phyloP scores from a whole-genome alignment of 208 protist genomes.

The Borovskyia barvae region DNA sequence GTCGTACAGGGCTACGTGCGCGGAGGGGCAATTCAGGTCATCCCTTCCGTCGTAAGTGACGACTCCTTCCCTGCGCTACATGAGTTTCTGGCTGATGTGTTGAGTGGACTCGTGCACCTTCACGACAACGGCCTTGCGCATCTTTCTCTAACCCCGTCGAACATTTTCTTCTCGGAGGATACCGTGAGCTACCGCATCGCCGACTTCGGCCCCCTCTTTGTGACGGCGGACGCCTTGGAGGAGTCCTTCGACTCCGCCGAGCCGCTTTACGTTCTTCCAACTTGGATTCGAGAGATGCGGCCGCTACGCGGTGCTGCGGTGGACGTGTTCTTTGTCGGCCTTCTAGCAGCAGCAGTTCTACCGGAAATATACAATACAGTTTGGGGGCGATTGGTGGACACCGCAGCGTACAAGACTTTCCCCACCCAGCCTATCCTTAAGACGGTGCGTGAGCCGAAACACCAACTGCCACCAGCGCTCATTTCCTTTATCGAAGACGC shows the following conservation, averaged over 20 bases:
- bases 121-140: slow-evolving; percentile 73
- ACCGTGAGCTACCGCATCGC: slow-evolving; percentile 45
- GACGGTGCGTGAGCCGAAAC: slow-evolving; percentile 13
- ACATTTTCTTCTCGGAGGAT: slow-evolving; percentile 64
- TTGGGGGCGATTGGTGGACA: slow-evolving; percentile 32
- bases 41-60: slow-evolving; percentile 20
- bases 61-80: slow-evolving; percentile 28
- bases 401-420: slow-evolving; percentile 1
- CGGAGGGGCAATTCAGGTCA: slow-evolving; percentile 19
- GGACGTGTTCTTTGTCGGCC: slow-evolving; percentile 73
- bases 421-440: slow-evolving; percentile 31
- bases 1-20: slow-evolving; percentile 62
- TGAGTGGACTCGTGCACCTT: slow-evolving; percentile 54
- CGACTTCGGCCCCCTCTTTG: slow-evolving; percentile 78
- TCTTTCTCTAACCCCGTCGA: slow-evolving; percentile 55
- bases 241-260: slow-evolving; percentile 17
- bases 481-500: slow-evolving; percentile 56
- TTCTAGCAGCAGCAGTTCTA: slow-evolving; percentile 61
- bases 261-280: slow-evolving; percentile 52
- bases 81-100: slow-evolving; percentile 57
- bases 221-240: slow-evolving; percentile 47
- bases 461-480: slow-evolving; percentile 27
- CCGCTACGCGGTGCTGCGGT: slow-evolving; percentile 33
- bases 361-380: slow-evolving; percentile 43
- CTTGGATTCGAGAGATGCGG: slow-evolving; percentile 30